Evolutionary conservation across 257 asterid species (phyloP), one percentile per base, ranked within the genome.

Genomic region (Fraxinus americana): DNA sequence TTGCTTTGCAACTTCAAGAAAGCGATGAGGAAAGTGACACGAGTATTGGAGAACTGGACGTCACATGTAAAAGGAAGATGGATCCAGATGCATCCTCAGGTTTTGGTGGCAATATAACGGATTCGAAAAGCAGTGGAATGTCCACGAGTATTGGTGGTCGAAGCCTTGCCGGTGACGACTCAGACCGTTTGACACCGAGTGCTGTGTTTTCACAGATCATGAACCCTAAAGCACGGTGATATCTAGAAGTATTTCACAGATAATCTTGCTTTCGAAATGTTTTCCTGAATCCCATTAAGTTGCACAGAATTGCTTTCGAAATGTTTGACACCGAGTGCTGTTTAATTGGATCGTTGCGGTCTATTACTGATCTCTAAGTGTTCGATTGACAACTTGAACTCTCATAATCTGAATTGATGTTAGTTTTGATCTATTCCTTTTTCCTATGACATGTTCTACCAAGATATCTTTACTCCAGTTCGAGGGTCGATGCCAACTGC

Each of bases 181-280:
- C 98, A 0, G 97, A 94, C 48, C 96, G 98, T 54, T 43, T 94
- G 78, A 94, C 97, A 45, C 97, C 97, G n/a, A 94, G 97, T 71
- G 96, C 97, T 12, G 98, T 94, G 30, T 94, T 94, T 78, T 94
- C 98, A n/a, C 98, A 94, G 91, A 94, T 94, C 72, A 89, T 94
- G 94, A 90, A 94, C 83, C 98, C 98, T 0, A 89, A 88, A 76
- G 98, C 97, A 76, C 94, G 98, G 76, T 93, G 77, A 85, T 39
- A 9, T 39, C 45, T 8, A 8, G 0, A 39, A 0, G 45, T 39
- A 8, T 39, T 39, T 34, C 36, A 34, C 0, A 4, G 0, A 34
- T 34, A 34, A 34, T 34, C 36, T 34, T 19, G 66, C 30, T 57
- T 57, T 57, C 14, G 13, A 57, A n/a, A 21, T n/a, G 66, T n/a